Evolutionary conservation across 1,284 basidiomycete genomes (phyloP), one percentile per base, ranked within the genome.

Genomic region (Volvariella surrecta): DNA sequence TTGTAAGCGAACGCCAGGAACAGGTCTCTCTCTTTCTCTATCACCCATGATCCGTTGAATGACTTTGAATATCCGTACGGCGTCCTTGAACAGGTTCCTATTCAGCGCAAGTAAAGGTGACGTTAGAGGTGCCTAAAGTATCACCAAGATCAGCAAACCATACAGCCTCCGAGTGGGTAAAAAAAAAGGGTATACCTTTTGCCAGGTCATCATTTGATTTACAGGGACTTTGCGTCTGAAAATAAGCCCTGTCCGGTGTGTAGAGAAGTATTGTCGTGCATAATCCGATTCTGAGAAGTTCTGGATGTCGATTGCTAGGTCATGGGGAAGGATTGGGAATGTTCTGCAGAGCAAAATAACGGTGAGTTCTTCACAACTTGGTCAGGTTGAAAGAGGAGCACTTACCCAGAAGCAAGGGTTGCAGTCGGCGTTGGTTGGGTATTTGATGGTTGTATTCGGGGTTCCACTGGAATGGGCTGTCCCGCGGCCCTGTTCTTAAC

Each of bases 1-100:
- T 47, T 71, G 65, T 24, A 67, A 46, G 3, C 71, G 68, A 44
- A 74, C 64, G 34, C 34, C 34, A 20, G 68, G 67, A 4, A 70
- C 60, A n/a, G 68, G 57, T 48, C 69, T 72, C 48, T 85, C 82
- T 7, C 76, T 75, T 50, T 90, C 86, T 2, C 90, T 73, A 56
- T 95, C 92, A 30, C 90, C 90, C 89, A 94, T 95, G 44, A 93
- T 79, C 45, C 82, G 81, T 58, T 94, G 90, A 38, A 94, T 79
- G 28, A 91, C 79, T 56, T 87, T 90, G 74, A 95, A 96, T 3
- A 82, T 73, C 53, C 78, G 82, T 43, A 92, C 72, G 0, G 89
- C 88, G 51, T 93, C 85, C 56, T 76, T 79, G 50, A 80, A 76
- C 16, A 89, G 64, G 0, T 67, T 55, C 16, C 82, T 76, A 43